A percentile compares a stretch with the other conserved stretches of the same genome.
Evolutionary conservation across 345 rosid genomes (phyloP).

Genomic region (Lenwebbia sp.): DNA sequence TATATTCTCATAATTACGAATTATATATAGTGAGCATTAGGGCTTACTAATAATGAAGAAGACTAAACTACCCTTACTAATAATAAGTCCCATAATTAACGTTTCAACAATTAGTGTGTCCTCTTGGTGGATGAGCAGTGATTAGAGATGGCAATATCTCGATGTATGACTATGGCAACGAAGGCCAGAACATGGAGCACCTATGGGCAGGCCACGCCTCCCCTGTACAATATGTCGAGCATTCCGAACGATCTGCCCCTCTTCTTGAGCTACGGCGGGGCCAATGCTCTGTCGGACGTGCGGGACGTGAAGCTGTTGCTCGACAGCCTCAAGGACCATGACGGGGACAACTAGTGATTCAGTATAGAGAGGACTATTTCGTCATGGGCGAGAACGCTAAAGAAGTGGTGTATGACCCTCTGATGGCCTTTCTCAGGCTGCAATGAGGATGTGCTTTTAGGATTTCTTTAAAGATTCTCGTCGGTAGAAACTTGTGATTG

Average conservation of each 20-base stretch:
- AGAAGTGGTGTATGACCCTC: slow-evolving; percentile 33
- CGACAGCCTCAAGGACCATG: slow-evolving; percentile 20
- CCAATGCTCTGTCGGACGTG: slow-evolving; percentile 32
- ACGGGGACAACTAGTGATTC: slow-evolving; percentile 21
- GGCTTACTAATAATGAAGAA: too few relatives aligned
- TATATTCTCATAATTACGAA: too few relatives aligned
- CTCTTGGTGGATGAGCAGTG: slow-evolving; percentile 5
- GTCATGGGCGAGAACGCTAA: slow-evolving; percentile 34
- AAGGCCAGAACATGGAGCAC: slow-evolving; percentile 23
- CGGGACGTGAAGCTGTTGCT: slow-evolving; percentile 24
- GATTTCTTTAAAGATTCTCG: too few relatives aligned
- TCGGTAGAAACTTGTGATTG: too few relatives aligned
- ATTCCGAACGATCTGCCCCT: slow-evolving; percentile 41
- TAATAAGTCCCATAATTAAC: too few relatives aligned
- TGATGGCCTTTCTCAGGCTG: slow-evolving; percentile 28
- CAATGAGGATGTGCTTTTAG: slow-evolving; percentile 8
- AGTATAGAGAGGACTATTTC: slow-evolving; percentile 17
- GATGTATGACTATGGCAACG: slow-evolving; percentile 27
- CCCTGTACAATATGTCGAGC: slow-evolving; percentile 27
- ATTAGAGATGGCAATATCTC: slow-evolving; percentile 26
- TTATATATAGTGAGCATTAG: too few relatives aligned
- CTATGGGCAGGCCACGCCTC: slow-evolving; percentile 33
- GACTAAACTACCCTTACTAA: too few relatives aligned
- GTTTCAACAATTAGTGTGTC: background rate
- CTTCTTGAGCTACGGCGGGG: slow-evolving; percentile 33